These are phyloP conservation scores for Botryotinia calthae DNA, from an alignment of 2,329 filamentous ascomycete species.

Conservation along the genomic window DNA sequence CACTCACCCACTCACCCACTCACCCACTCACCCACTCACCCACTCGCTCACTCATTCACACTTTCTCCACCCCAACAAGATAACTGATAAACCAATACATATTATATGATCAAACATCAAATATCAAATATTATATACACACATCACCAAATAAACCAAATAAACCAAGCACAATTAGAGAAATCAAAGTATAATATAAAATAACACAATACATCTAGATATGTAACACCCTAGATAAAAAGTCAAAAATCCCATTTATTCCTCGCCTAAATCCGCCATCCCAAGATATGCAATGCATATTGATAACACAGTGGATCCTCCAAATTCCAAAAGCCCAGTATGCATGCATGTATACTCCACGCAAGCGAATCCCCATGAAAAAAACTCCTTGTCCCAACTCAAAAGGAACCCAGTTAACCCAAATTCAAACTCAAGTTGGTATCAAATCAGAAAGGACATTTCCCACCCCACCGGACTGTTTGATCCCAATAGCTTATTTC, in stretches of 20 bases:
- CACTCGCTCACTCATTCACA: background rate
- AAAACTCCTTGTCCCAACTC: background rate
- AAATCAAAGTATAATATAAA: background rate
- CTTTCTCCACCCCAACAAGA: background rate
- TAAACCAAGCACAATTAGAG: background rate
- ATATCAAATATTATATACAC: no score
- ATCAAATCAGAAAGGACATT: conserved; percentile 9
- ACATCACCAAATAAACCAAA: no score
- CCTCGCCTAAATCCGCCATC: background rate
- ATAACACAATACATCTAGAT: background rate
- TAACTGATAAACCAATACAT: background rate
- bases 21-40: no score
- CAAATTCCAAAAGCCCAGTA: background rate
- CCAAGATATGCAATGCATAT: background rate
- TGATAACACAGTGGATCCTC: background rate
- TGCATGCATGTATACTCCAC: background rate
- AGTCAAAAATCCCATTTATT: background rate
- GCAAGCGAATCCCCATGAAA: background rate
- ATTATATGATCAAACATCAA: no score
- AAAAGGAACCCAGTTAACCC: background rate
- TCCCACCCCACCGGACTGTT: background rate
- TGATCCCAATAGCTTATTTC: background rate
- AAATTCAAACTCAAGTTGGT: conserved; percentile 10
- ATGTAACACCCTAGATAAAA: background rate
- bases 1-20: no score